A percentile compares a stretch with the other conserved stretches of the same genome.
These are phyloP conservation scores for Clonostachys chloroleuca DNA, from an alignment of 2,329 filamentous ascomycete species.

Conservation along the genomic window DNA sequence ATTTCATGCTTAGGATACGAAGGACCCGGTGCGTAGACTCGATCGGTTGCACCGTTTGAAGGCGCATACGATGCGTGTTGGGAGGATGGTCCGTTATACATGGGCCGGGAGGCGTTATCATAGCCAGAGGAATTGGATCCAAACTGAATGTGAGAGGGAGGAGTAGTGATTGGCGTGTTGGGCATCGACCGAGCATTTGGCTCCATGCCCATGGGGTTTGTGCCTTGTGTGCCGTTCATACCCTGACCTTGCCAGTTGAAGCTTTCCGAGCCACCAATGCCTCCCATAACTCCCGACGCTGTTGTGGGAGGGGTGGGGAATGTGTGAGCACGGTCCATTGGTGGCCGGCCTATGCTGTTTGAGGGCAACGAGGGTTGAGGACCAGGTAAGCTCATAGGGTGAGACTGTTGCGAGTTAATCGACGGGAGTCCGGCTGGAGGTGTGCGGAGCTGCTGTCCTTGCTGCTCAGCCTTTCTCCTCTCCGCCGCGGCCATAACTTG, in stretches of 20 bases:
- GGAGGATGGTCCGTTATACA: slow-evolving; percentile 69
- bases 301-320: slow-evolving; percentile 93
- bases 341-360: slow-evolving; percentile 71
- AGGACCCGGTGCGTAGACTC: slow-evolving; percentile 63
- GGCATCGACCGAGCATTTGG: slow-evolving; percentile 82
- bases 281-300: slow-evolving; percentile 76
- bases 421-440: slow-evolving; percentile 56
- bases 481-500: slow-evolving; percentile 84
- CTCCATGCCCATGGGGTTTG: slow-evolving; percentile 66
- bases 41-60: slow-evolving; percentile 53
- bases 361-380: slow-evolving; percentile 54
- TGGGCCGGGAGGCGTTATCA: slow-evolving; percentile 67
- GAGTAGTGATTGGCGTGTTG: slow-evolving; percentile 85
- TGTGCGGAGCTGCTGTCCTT: slow-evolving; percentile 45
- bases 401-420: slow-evolving; percentile 40
- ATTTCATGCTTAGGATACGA: slow-evolving; percentile 82
- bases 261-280: slow-evolving; percentile 69
- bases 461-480: slow-evolving; percentile 66
- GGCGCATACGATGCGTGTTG: slow-evolving; percentile 70
- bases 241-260: slow-evolving; percentile 72
- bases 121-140: slow-evolving; percentile 65
- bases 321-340: slow-evolving; percentile 80
- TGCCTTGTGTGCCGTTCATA: slow-evolving; percentile 57
- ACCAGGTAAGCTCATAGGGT: slow-evolving; percentile 55
- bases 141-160: slow-evolving; percentile 83